Conservation (phyloP, 2,329 filamentous ascomycete species). For the Lachnellula subtilissima region DNA sequence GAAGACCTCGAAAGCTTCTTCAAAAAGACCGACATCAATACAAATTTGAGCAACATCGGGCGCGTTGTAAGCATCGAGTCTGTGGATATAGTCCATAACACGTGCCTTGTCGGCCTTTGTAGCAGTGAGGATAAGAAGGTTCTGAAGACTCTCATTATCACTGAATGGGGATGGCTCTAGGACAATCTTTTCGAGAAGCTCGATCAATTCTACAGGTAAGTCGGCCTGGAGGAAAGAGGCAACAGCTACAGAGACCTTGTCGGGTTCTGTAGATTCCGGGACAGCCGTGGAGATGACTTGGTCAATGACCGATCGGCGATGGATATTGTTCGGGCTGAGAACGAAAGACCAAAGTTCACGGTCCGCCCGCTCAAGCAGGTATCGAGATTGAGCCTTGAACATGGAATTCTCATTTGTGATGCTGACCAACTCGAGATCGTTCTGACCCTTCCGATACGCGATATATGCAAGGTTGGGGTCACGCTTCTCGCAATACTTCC, state of each 20-base stretch:
- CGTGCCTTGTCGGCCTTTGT: conserved; percentile 94
- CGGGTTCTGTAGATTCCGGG: conserved; percentile 84
- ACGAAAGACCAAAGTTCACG: conserved; percentile 92
- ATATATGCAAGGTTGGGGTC: conserved; percentile 80
- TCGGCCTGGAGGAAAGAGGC: conserved; percentile 89
- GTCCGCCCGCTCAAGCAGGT: conserved; percentile 86
- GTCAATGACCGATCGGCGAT: conserved; percentile 88
- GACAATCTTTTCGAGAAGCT: conserved; percentile 97
- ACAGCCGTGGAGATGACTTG: conserved; percentile 96
- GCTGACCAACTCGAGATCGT: conserved; percentile 92
- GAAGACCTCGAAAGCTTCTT: conserved; percentile 97
- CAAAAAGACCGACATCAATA: conserved; percentile 89
- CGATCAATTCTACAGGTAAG: conserved; percentile 88
- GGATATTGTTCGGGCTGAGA: conserved; percentile 90
- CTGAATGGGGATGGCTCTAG: conserved; percentile 99
- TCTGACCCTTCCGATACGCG: conserved; percentile 93
- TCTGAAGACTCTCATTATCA: conserved; percentile 94
- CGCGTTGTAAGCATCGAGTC: conserved; percentile 81
- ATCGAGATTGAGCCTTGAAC: conserved; percentile 96
- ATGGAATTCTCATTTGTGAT: conserved; percentile 99
- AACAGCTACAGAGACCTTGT: conserved; percentile 92
- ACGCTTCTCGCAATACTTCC: conserved; percentile 98
- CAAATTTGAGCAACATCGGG: conserved; percentile 91
- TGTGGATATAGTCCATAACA: conserved; percentile 94
- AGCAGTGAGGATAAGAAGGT: conserved; percentile 91